These are phyloP conservation scores for Scheffersomyces titani DNA, from an alignment of 1,139 yeast species.

Conservation along the genomic window DNA sequence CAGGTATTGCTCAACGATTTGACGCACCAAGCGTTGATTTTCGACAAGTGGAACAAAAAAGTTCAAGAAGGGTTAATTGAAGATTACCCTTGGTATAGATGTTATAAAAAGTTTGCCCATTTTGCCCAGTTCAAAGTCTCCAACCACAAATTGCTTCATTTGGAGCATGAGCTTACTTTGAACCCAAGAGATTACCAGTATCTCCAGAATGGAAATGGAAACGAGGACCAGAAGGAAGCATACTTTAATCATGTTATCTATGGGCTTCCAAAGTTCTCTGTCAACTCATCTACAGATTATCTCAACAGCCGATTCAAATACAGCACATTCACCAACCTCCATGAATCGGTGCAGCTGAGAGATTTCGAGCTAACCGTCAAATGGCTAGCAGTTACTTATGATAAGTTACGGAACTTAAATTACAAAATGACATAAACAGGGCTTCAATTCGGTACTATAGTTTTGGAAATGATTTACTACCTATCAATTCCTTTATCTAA, in stretches of 20 bases:
- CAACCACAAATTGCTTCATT: constrained; percentile 52
- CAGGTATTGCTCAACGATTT: constrained; percentile 20
- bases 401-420: constrained; percentile 19
- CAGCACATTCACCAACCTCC: constrained; percentile 27
- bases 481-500: not conserved
- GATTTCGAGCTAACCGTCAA: constrained; percentile 29
- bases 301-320: constrained; percentile 12
- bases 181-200: constrained; percentile 24
- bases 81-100: constrained; percentile 74
- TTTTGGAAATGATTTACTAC: not conserved
- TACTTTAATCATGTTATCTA: constrained; percentile 29
- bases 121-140: constrained; percentile 59
- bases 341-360: constrained; percentile 20
- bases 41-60: constrained; percentile 36
- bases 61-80: constrained; percentile 51
- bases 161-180: constrained; percentile 41
- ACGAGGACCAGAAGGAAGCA: constrained; percentile 8
- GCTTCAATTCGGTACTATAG: not conserved
- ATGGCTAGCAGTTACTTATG: constrained; percentile 31
- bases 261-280: constrained; percentile 19
- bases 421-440: constrained; percentile 10
- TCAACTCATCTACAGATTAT: constrained; percentile 5
- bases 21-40: constrained; percentile 22
- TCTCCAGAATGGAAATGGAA: constrained; percentile 9
- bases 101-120: constrained; percentile 55